Evolutionary conservation across 2,329 filamentous ascomycete species (phyloP).

Genomic region (Aspergillus fumigatiaffinis): DNA sequence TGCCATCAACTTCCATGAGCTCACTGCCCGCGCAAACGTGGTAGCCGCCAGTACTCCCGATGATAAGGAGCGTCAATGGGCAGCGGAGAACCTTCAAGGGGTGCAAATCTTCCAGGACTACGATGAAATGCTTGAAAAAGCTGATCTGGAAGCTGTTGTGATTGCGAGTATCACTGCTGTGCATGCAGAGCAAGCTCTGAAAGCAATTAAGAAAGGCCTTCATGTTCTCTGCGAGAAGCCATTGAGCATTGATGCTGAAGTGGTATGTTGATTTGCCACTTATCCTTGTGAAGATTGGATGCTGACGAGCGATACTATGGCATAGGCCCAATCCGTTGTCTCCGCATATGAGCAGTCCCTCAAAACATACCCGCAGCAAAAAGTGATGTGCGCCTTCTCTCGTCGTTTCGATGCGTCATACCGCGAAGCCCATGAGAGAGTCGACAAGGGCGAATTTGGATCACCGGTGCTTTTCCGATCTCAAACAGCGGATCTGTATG

Average conservation of each 20-base stretch:
- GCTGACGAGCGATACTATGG: neutral
- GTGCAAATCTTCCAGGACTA: slow-evolving; percentile 52
- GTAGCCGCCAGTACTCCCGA: slow-evolving; percentile 49
- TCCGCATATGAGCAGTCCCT: slow-evolving; percentile 43
- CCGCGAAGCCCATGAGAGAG: slow-evolving; percentile 53
- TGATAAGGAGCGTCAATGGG: slow-evolving; percentile 48
- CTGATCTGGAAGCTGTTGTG: slow-evolving; percentile 53
- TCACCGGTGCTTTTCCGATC: slow-evolving; percentile 58
- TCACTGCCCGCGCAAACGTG: slow-evolving; percentile 47
- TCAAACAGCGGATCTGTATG: slow-evolving; percentile 65
- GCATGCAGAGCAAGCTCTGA: slow-evolving; percentile 56
- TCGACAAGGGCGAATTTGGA: slow-evolving; percentile 55
- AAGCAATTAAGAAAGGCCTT: slow-evolving; percentile 51
- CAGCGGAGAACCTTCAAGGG: slow-evolving; percentile 47
- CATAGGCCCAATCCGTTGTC: slow-evolving; percentile 57
- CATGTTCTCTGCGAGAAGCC: slow-evolving; percentile 57
- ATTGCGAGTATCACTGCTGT: slow-evolving; percentile 53
- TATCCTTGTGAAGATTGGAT: neutral
- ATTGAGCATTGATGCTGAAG: slow-evolving; percentile 54
- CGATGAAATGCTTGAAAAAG: slow-evolving; percentile 55
- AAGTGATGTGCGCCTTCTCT: slow-evolving; percentile 59
- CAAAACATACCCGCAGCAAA: slow-evolving; percentile 46
- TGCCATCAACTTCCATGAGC: slow-evolving; percentile 47
- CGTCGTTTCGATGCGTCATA: slow-evolving; percentile 60
- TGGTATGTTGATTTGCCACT: slow-evolving; percentile 41